phyloP scores from a whole-genome alignment of 176 grass and related monocot genomes.

The Coix lacrymajobi region DNA sequence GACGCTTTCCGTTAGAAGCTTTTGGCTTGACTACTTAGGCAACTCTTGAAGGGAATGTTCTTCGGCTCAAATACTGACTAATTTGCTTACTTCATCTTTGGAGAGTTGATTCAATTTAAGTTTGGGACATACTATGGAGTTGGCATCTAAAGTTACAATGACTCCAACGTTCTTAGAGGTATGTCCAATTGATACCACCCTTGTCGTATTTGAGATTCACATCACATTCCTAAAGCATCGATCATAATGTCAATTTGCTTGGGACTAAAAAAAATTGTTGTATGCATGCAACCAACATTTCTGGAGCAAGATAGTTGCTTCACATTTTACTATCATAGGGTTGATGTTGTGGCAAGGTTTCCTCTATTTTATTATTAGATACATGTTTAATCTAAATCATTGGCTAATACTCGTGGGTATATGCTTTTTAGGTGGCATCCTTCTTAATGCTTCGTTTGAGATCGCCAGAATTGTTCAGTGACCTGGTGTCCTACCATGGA shows the following conservation, averaged over 20 bases:
- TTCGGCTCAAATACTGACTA: conserved; percentile 73
- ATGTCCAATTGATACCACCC: conserved; percentile 14
- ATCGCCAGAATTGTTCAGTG: conserved; percentile 58
- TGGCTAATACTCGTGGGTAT: conserved; percentile 38
- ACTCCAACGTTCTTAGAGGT: conserved; percentile 70
- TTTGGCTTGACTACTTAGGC: no score
- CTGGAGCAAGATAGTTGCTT: conserved; percentile 66
- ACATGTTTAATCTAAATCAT: conserved; percentile 10
- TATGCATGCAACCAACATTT: conserved; percentile 53
- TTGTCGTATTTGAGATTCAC: conserved; percentile 1
- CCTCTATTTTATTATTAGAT: neutral
- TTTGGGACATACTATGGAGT: conserved; percentile 62
- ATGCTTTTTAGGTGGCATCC: conserved; percentile 67
- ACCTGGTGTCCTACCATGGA: conserved; percentile 72
- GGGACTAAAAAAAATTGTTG: neutral
- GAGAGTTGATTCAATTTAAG: conserved; percentile 69
- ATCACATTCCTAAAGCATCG: neutral
- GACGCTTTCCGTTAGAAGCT: no score
- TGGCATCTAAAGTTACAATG: conserved; percentile 75
- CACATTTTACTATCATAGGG: conserved; percentile 60
- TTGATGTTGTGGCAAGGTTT: conserved; percentile 51
- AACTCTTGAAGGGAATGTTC: conserved; percentile 63
- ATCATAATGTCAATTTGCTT: neutral
- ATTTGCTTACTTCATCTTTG: conserved; percentile 80
- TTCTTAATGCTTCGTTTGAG: conserved; percentile 73